Conservation (phyloP, 1,284 basidiomycete species). For the Anthracocystis panici-leucophaei region DNA sequence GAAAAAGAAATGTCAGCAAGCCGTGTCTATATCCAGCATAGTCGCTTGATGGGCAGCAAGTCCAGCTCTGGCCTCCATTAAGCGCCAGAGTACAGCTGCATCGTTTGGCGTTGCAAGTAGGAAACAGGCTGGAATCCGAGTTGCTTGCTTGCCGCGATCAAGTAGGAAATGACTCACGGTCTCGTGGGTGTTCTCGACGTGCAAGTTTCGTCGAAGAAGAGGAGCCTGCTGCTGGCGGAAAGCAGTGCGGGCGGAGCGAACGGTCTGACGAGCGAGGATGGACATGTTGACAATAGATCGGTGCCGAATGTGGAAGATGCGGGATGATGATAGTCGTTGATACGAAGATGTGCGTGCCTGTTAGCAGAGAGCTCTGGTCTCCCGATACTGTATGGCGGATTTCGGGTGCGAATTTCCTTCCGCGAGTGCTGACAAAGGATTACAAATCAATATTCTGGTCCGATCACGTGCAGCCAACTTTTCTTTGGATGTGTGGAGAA, state of each 20-base stretch:
- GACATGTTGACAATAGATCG: constrained; percentile 43
- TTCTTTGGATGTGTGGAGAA: constrained; percentile 24
- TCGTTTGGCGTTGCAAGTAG: neutral
- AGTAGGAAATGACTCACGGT: constrained; percentile 51
- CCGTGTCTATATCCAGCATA: neutral
- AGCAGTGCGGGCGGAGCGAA: constrained; percentile 55
- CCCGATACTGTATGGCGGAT: constrained; percentile 21
- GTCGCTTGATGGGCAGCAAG: too few relatives aligned
- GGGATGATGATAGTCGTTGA: constrained; percentile 1
- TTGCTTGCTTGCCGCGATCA: neutral
- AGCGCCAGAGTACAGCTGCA: neutral
- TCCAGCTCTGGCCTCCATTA: too few relatives aligned
- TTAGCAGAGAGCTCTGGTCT: neutral
- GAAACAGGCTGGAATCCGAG: neutral
- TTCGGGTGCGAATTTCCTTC: constrained; percentile 37
- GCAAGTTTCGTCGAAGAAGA: constrained; percentile 55
- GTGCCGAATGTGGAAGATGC: neutral
- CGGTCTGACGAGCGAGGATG: constrained; percentile 52
- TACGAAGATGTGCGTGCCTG: constrained; percentile 2
- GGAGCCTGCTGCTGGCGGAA: constrained; percentile 55
- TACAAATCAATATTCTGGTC: constrained; percentile 19
- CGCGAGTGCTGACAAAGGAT: constrained; percentile 8
- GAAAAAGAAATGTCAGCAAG: neutral
- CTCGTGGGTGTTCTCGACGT: constrained; percentile 68
- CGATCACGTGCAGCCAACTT: constrained; percentile 28